Percentiles rank a stretch among this genome's conserved stretches.
Conservation (phyloP, 1,284 basidiomycete genomes). For the Waitea zeae region DNA sequence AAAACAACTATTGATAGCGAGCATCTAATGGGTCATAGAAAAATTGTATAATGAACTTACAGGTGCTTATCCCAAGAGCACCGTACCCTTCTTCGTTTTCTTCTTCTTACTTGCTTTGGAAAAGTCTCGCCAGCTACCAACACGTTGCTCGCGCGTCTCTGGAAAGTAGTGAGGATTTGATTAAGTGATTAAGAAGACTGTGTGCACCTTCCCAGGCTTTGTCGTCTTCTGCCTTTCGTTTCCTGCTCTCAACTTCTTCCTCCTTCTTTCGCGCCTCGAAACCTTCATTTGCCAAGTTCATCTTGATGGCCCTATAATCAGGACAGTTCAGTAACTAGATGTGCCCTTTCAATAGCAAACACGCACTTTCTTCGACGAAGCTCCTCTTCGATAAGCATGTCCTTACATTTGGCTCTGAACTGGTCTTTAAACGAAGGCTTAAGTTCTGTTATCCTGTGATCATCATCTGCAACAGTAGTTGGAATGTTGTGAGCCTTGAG, state of each 20-base stretch:
- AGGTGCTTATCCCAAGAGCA: slow-evolving; percentile 2
- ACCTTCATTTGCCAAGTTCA: slow-evolving; percentile 76
- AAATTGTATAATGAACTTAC: no score
- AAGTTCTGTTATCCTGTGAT: slow-evolving; percentile 34
- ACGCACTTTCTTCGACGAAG: slow-evolving; percentile 59
- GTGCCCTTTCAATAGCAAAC: slow-evolving; percentile 1
- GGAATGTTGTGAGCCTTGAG: slow-evolving; percentile 47
- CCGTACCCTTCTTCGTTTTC: slow-evolving; percentile 40
- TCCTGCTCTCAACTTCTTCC: slow-evolving; percentile 52
- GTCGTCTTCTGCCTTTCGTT: slow-evolving; percentile 71
- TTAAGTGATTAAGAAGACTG: not conserved
- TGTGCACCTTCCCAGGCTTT: slow-evolving; percentile 62
- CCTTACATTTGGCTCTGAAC: slow-evolving; percentile 51
- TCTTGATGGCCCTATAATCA: slow-evolving; percentile 52
- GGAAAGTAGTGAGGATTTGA: slow-evolving; percentile 4
- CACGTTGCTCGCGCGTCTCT: slow-evolving; percentile 64
- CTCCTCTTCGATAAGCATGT: slow-evolving; percentile 69
- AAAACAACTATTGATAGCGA: no score
- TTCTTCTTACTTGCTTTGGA: slow-evolving; percentile 45
- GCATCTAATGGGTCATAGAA: no score
- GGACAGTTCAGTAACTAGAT: slow-evolving; percentile 2
- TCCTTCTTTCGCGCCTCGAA: slow-evolving; percentile 73
- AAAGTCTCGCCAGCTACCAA: slow-evolving; percentile 69
- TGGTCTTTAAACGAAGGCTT: slow-evolving; percentile 44
- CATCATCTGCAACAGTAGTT: slow-evolving; percentile 31